A percentile compares a stretch with the other conserved stretches of the same genome.
phyloP scores from a whole-genome alignment of 345 rosid genomes.

The Eucalyptus tenuipes region DNA sequence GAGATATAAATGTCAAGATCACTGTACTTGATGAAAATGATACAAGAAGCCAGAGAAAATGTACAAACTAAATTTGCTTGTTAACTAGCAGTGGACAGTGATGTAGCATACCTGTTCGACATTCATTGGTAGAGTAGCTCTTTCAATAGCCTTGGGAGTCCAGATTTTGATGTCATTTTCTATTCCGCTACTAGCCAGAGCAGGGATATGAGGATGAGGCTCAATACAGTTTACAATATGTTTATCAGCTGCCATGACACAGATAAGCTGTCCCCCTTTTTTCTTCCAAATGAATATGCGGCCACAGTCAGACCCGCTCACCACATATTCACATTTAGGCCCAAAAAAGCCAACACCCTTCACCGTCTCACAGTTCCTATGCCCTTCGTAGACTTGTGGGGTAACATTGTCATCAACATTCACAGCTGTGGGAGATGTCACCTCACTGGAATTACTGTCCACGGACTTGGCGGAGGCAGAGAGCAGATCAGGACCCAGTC shows the following conservation, averaged over 20 bases:
- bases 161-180: conserved; percentile 82
- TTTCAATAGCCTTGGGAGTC: conserved; percentile 62
- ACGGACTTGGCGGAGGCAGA: conserved; percentile 14
- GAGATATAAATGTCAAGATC: background rate
- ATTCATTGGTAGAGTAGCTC: conserved; percentile 52
- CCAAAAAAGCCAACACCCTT: conserved; percentile 88
- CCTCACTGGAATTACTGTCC: conserved; percentile 16
- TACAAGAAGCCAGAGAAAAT: background rate
- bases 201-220: conserved; percentile 63
- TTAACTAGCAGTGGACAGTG: background rate
- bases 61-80: background rate
- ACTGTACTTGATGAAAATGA: background rate
- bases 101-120: conserved; percentile 49
- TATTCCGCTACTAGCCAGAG: conserved; percentile 82
- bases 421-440: conserved; percentile 1
- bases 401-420: conserved; percentile 3
- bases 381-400: conserved; percentile 74
- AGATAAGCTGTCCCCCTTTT: conserved; percentile 62
- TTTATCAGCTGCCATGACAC: conserved; percentile 72
- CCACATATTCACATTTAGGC: conserved; percentile 80
- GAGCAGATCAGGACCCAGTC: conserved; percentile 46
- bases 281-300: conserved; percentile 89
- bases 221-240: conserved; percentile 75
- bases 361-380: conserved; percentile 58
- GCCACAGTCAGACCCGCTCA: conserved; percentile 97